phyloP scores from a whole-genome alignment of 2,329 filamentous ascomycete genomes.

The Cadophora luteo-olivacea region DNA sequence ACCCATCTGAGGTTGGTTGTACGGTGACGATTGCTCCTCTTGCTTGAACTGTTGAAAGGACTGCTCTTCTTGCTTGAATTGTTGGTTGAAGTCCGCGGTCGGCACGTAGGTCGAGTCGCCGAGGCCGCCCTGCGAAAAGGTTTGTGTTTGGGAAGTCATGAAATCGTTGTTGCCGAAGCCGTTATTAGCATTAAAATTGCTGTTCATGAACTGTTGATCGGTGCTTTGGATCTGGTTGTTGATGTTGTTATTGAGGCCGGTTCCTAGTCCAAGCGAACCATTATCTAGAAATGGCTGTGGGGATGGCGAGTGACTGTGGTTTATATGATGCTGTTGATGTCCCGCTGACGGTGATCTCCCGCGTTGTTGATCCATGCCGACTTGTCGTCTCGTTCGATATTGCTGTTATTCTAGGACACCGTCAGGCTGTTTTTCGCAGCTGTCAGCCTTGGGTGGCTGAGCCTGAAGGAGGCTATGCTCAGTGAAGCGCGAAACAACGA shows the following conservation, averaged over 20 bases:
- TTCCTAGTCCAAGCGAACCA: constrained; percentile 61
- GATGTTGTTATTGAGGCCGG: constrained; percentile 60
- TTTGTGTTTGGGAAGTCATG: constrained; percentile 47
- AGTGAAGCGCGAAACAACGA: constrained; percentile 35
- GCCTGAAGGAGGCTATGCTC: constrained; percentile 40
- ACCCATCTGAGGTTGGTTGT: constrained; percentile 50
- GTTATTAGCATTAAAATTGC: constrained; percentile 47
- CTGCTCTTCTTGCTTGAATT: constrained; percentile 42
- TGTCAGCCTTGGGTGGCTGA: constrained; percentile 43
- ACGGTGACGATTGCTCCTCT: constrained; percentile 39
- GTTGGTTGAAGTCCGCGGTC: constrained; percentile 42
- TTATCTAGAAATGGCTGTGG: constrained; percentile 54
- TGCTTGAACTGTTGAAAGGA: constrained; percentile 44
- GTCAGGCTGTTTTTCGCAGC: constrained; percentile 31
- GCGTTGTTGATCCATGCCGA: constrained; percentile 60
- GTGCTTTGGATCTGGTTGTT: constrained; percentile 50
- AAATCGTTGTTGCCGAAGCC: constrained; percentile 51
- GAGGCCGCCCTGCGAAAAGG: constrained; percentile 40
- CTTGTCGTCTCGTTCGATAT: constrained; percentile 37
- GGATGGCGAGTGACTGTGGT: constrained; percentile 69
- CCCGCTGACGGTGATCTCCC: constrained; percentile 68
- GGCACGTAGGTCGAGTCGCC: constrained; percentile 36
- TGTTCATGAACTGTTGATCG: constrained; percentile 54
- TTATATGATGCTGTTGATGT: constrained; percentile 68
- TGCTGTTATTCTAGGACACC: constrained; percentile 46